phyloP scores from a whole-genome alignment of 2,329 filamentous ascomycete genomes.

The Didymella glomerata region DNA sequence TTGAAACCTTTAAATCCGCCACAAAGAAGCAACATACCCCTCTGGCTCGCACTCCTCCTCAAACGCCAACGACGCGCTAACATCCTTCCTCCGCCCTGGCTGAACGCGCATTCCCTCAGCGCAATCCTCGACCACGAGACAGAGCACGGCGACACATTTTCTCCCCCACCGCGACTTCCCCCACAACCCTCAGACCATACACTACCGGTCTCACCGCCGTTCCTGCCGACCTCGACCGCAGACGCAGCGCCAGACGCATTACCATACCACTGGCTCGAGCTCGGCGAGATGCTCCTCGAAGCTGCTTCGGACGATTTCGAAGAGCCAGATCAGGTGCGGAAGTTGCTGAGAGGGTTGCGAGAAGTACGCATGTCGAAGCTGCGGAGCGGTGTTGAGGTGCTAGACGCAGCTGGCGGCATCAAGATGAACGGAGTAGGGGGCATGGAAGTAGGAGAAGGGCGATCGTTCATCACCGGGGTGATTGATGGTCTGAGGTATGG shows the following conservation, averaged over 20 bases:
- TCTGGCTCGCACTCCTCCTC: conserved; percentile 94
- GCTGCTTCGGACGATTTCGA: conserved; percentile 85
- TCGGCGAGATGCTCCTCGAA: conserved; percentile 85
- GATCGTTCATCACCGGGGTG: conserved; percentile 83
- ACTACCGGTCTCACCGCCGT: conserved; percentile 67
- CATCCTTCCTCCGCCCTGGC: conserved; percentile 90
- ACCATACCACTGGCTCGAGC: conserved; percentile 95
- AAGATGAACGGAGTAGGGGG: conserved; percentile 84
- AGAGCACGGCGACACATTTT: conserved; percentile 72
- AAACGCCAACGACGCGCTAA: conserved; percentile 95
- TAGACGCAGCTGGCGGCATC: conserved; percentile 77
- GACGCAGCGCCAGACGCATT: conserved; percentile 73
- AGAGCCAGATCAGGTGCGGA: conserved; percentile 75
- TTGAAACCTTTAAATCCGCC: conserved; percentile 82
- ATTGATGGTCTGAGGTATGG: conserved; percentile 78
- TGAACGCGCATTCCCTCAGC: conserved; percentile 77
- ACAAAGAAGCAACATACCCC: conserved; percentile 77
- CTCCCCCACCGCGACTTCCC: conserved; percentile 78
- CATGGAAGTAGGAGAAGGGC: conserved; percentile 89
- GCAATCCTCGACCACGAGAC: conserved; percentile 85
- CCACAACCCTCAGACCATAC: conserved; percentile 59
- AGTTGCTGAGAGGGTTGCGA: conserved; percentile 79
- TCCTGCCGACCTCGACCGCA: conserved; percentile 77
- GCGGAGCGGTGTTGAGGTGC: conserved; percentile 73
- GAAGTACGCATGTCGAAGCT: conserved; percentile 93